Base-by-base conservation (phyloP, 441 rosid species). In the Croton laevigatus region DNA sequence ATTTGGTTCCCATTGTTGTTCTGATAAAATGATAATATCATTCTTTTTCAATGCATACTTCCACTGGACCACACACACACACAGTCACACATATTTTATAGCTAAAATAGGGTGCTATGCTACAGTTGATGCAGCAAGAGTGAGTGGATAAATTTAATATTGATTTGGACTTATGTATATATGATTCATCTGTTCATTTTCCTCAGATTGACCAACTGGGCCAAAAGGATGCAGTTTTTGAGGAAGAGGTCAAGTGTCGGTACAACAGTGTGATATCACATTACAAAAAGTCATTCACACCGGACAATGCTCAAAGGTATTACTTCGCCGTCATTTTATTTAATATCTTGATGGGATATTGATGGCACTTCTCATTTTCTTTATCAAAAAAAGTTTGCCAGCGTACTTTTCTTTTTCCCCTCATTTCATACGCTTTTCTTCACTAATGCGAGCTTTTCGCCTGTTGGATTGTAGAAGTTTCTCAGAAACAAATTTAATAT, bases 271-370 rank as follows among this genome's bases (percentile, higher is more conserved):
- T 91, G 72, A 91, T 95, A 63, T 51, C 80, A 76, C 94, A 95
- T 82, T 93, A 95, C 81, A 87, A 94, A 76, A 95, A 93, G 82
- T 95, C 98, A 73, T 93, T 88, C 79, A 87, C 88, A 70, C 99
- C 86, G 77, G 98, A 93, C 78, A 91, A 89, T 85, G 82, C 90
- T 53, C 98, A 93, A 81, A 87, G 98, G 99, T 93, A 75, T 45
- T 57, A 68, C 9, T 49, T 10, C 49, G 12, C 66, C 52, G 48
- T 32, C 57, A 8, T 36, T 65, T 71, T 32, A 13, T 32, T 42
- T 69, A 22, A 51, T 45, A n/a, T 49, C n/a, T 13, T 3, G 36
- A 32, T 45, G 36, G 44, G 10, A 6, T 40, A 40, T 40, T 40
- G n/a, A n/a, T n/a, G 6, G 6, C 44, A 5, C 3, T 38, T 38